phyloP scores from a whole-genome alignment of 2,329 filamentous ascomycete species.

The Penicillium oxalicum region DNA sequence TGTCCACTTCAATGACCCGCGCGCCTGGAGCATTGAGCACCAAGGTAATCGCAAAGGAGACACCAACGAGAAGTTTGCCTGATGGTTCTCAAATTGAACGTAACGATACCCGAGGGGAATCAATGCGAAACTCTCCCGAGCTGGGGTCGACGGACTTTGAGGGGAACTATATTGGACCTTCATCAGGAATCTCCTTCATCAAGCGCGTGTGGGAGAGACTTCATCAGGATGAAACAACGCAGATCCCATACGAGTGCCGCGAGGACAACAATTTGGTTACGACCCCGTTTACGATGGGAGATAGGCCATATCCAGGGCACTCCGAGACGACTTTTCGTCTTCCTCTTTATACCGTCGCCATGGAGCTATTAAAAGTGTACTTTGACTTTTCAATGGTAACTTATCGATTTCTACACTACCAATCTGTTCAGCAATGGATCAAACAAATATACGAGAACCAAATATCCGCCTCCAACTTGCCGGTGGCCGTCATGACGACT shows the following conservation, averaged over 20 bases:
- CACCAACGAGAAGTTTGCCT: background rate
- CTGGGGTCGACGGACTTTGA: constrained; percentile 46
- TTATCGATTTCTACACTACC: constrained; percentile 53
- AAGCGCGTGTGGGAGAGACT: constrained; percentile 63
- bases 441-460: constrained; percentile 36
- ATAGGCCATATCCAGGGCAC: constrained; percentile 43
- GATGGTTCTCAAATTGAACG: constrained; percentile 1
- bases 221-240: constrained; percentile 46
- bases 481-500: constrained; percentile 40
- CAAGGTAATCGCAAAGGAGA: background rate
- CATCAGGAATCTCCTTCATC: constrained; percentile 52
- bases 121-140: constrained; percentile 40
- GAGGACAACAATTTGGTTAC: constrained; percentile 38
- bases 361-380: constrained; percentile 48
- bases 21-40: too few relatives aligned
- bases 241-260: constrained; percentile 24
- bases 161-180: constrained; percentile 52
- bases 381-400: constrained; percentile 58
- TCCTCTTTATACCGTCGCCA: constrained; percentile 34
- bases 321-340: constrained; percentile 35
- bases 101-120: constrained; percentile 11
- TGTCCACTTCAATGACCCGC: background rate
- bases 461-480: constrained; percentile 30
- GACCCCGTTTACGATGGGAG: constrained; percentile 46
- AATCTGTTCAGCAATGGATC: constrained; percentile 48